Evolutionary conservation across 2,329 filamentous ascomycete species (phyloP), one percentile per base, ranked within the genome.

Genomic region (Fusarium anguioides): DNA sequence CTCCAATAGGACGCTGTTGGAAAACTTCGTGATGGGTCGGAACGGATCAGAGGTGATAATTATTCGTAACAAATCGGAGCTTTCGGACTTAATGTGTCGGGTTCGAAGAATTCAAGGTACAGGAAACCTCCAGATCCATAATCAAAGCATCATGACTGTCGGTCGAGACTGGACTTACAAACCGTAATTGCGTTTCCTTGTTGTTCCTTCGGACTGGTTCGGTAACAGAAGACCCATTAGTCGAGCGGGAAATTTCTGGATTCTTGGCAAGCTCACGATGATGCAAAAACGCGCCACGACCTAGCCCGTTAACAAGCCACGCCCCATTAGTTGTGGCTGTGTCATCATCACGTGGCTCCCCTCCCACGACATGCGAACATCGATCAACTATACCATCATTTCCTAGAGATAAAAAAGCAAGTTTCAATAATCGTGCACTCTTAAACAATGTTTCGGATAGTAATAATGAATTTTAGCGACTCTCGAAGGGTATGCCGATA

Each of bases 281-380:
- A 73, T 72, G 66, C 52, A 63, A 66, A 66, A 61, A 21, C 31
- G 51, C 70, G 71, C 71, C 71, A 74, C 68, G 44, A 50, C 48
- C n/a, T 17, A 31, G 18, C 21, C 29, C 20, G 14, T 17, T 18
- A 4, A 31, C n/a, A 7, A 40, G 59, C 59, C 50, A 41, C 44
- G 18, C 4, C 7, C 15, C 31, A 3, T n/a, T n/a, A 7, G 12
- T 3, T 17, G 58, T 58, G 60, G 60, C 48, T 31, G 36, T 40
- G 31, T 1, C 14, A 31, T 66, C 64, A 35, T 68, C 67, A 70
- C 68, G 68, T 70, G 67, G 23, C 14, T 12, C 11, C 11, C 18
- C 9, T 14, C 20, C n/a, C 14, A 57, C 39, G 15, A 47, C 58
- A 21, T 8, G 31, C 9, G 12, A 18, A 47, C 31, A 15, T 36